These are phyloP conservation scores for Chiua sp. DNA, from an alignment of 1,284 basidiomycete genomes.

Conservation along the genomic window DNA sequence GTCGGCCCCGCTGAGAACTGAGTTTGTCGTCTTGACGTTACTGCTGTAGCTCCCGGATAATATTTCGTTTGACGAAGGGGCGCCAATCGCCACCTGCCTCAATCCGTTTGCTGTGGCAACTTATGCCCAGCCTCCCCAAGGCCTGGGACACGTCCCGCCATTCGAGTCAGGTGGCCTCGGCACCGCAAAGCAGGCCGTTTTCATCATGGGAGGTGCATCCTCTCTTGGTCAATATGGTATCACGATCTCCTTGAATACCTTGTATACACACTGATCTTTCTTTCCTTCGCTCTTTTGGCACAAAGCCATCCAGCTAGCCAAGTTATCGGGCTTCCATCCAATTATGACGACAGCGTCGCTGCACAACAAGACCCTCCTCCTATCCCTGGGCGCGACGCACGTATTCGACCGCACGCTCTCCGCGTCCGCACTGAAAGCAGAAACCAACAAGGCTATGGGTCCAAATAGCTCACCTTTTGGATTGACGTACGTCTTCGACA, in stretches of 20 bases:
- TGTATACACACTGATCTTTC: neutral
- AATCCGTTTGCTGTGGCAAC: constrained; percentile 35
- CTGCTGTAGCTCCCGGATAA: constrained; percentile 39
- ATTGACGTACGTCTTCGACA: constrained; percentile 16
- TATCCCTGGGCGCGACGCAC: constrained; percentile 47
- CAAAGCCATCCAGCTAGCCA: constrained; percentile 46
- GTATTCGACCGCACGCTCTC: constrained; percentile 38
- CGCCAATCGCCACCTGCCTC: constrained; percentile 36
- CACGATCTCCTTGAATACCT: constrained; percentile 2
- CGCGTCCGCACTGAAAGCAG: constrained; percentile 3
- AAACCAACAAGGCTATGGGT: neutral
- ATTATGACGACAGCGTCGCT: constrained; percentile 47
- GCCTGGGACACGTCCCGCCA: constrained; percentile 24
- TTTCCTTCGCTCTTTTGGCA: neutral
- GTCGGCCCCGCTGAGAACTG: constrained; percentile 24
- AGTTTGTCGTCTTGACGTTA: neutral
- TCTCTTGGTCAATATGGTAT: constrained; percentile 43
- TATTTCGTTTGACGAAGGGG: constrained; percentile 49
- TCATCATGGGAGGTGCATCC: constrained; percentile 45
- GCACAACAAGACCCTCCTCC: constrained; percentile 40
- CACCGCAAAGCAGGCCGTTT: constrained; percentile 34
- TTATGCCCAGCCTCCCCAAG: constrained; percentile 28
- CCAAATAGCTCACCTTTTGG: too few species aligned
- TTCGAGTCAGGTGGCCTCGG: constrained; percentile 29
- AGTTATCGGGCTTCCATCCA: constrained; percentile 42